phyloP scores from a whole-genome alignment of 768 basidiomycete species.

The Termitomyces sp. region DNA sequence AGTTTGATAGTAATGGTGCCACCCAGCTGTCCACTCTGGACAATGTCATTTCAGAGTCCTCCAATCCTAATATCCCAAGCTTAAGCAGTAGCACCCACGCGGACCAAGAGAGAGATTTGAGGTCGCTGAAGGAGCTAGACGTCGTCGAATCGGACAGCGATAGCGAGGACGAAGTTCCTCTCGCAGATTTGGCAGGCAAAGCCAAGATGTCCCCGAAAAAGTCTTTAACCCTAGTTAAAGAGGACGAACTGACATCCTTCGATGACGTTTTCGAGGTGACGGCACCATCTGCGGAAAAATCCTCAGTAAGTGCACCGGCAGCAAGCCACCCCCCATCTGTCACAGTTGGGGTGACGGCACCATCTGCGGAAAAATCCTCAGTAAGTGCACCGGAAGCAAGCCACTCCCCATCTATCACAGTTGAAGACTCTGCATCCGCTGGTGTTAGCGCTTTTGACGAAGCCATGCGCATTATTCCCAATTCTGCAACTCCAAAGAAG shows the following conservation, averaged over 20 bases:
- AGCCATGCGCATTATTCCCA: slow-evolving; percentile 53
- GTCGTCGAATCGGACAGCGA: slow-evolving; percentile 46
- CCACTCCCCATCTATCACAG: slow-evolving; percentile 4
- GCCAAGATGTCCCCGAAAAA: slow-evolving; percentile 17
- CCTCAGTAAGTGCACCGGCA: not conserved
- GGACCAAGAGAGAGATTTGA: slow-evolving; percentile 44
- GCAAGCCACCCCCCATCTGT: slow-evolving; percentile 3
- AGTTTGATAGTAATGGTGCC: slow-evolving; percentile 7
- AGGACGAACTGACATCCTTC: slow-evolving; percentile 26
- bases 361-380: slow-evolving; percentile 12
- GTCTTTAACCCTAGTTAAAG: slow-evolving; percentile 10
- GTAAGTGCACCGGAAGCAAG: not conserved
- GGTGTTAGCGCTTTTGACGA: slow-evolving; percentile 73
- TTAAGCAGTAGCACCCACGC: slow-evolving; percentile 10
- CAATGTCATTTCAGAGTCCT: slow-evolving; percentile 31
- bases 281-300: slow-evolving; percentile 14
- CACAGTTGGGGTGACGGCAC: slow-evolving; percentile 17
- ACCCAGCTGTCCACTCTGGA: slow-evolving; percentile 27
- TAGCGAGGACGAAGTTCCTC: slow-evolving; percentile 41
- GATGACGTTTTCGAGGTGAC: slow-evolving; percentile 52
- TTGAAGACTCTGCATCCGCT: slow-evolving; percentile 21
- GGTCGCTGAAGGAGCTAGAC: slow-evolving; percentile 52
- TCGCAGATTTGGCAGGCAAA: slow-evolving; percentile 25
- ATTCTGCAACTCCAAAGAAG: slow-evolving; percentile 26
- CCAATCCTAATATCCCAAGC: slow-evolving; percentile 26